These are phyloP conservation scores for Astrephomene gubernaculifera DNA, from an alignment of 139 green algal species.

Conservation along the genomic window DNA sequence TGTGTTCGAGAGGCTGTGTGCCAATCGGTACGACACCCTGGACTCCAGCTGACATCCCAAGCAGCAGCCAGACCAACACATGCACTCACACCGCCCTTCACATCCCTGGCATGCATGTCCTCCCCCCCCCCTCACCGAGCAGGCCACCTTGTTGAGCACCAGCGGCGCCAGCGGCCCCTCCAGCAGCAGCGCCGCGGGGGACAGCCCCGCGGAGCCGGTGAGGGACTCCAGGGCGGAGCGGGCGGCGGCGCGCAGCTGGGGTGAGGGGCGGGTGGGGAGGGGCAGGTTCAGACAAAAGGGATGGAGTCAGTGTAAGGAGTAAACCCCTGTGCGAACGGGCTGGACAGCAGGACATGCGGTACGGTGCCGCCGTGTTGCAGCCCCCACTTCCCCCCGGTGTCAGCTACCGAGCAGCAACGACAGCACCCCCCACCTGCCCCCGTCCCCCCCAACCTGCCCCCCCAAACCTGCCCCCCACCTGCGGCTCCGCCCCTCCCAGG, in stretches of 20 bases:
- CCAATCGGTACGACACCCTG: no score
- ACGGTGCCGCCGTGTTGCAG: no score
- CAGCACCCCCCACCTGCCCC: neutral
- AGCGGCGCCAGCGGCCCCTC: neutral
- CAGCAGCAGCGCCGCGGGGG: slow-evolving; percentile 32
- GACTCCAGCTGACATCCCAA: no score
- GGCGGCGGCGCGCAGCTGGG: slow-evolving; percentile 44
- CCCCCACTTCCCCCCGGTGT: no score
- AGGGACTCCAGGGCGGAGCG: slow-evolving; percentile 25
- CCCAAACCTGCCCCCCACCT: neutral
- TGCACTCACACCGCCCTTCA: neutral
- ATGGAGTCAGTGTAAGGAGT: no score
- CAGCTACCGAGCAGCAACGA: no score
- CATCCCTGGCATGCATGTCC: no score
- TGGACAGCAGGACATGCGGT: no score
- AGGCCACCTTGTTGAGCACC: slow-evolving; percentile 44
- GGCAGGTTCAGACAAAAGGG: neutral
- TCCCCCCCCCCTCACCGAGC: neutral
- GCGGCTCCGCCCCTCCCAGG: neutral
- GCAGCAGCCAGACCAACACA: no score
- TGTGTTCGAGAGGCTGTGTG: no score
- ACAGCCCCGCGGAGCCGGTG: neutral
- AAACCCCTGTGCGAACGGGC: no score
- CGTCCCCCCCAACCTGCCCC: neutral
- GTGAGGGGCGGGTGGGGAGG: neutral